Percentiles rank a stretch among this genome's conserved stretches.
These are phyloP conservation scores for Amauroascus niger DNA, from an alignment of 2,329 filamentous ascomycete genomes.

Conservation along the genomic window DNA sequence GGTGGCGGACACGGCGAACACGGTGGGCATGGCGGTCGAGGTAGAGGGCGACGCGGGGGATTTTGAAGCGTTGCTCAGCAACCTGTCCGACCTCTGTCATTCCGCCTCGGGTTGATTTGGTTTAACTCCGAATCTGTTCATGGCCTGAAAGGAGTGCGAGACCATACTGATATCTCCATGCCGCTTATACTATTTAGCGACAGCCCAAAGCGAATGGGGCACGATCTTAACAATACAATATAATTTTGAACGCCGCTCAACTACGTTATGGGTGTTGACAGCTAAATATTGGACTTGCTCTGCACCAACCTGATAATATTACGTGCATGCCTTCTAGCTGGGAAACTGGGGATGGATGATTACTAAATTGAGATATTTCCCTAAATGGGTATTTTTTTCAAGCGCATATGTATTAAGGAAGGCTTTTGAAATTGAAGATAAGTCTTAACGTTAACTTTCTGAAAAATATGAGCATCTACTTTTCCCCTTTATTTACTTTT, in stretches of 20 bases:
- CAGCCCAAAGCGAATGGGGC: no score
- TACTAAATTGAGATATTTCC: background rate
- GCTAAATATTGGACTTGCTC: no score
- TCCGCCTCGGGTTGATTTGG: no score
- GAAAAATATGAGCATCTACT: background rate
- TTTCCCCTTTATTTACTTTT: no score
- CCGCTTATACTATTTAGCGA: no score
- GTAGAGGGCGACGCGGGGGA: background rate
- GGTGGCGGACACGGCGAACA: slow-evolving; percentile 10
- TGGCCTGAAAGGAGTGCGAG: no score
- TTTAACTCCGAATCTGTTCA: background rate
- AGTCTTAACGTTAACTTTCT: background rate
- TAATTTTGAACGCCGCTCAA: no score
- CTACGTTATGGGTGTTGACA: no score
- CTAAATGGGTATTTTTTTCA: background rate
- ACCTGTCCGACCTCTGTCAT: background rate
- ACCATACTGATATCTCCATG: no score
- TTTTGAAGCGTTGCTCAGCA: background rate
- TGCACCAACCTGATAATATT: background rate
- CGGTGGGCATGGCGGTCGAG: slow-evolving; percentile 6
- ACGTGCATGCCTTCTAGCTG: background rate
- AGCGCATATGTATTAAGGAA: background rate
- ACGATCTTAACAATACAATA: no score
- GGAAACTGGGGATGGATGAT: background rate
- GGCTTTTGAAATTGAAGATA: background rate